Conservation (phyloP, 1,284 basidiomycete genomes). For the Ganoderma lingzhi region DNA sequence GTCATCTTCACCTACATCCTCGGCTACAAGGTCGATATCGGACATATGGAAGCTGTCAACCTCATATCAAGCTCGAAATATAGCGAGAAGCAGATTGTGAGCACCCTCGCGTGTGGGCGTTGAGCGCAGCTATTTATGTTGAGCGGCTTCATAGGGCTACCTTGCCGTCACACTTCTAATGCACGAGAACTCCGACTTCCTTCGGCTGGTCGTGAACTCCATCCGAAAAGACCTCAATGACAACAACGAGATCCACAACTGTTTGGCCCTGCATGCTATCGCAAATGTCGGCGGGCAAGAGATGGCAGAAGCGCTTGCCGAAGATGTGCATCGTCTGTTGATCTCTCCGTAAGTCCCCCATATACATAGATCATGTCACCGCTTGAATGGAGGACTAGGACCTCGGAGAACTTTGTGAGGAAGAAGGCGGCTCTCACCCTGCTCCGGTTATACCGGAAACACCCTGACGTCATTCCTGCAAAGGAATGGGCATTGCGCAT, state of each 20-base stretch:
- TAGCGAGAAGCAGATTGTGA: slow-evolving; percentile 98
- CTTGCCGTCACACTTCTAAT: slow-evolving; percentile 96
- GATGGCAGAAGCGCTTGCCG: slow-evolving; percentile 95
- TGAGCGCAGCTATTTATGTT: slow-evolving; percentile 16
- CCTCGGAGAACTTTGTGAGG: slow-evolving; percentile 95
- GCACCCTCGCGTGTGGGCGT: slow-evolving; percentile 39
- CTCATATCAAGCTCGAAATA: slow-evolving; percentile 96
- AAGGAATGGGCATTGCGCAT: slow-evolving; percentile 97
- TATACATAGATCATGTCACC: not conserved
- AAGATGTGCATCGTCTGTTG: slow-evolving; percentile 93
- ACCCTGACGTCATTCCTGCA: slow-evolving; percentile 92
- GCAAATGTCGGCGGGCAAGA: slow-evolving; percentile 98
- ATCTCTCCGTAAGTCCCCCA: slow-evolving; percentile 86
- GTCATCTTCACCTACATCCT: slow-evolving; percentile 99
- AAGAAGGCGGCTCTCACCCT: slow-evolving; percentile 98
- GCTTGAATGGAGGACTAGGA: slow-evolving; percentile 56
- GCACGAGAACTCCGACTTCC: slow-evolving; percentile 98
- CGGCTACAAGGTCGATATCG: slow-evolving; percentile 98
- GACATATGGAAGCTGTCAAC: slow-evolving; percentile 99
- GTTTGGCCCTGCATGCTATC: slow-evolving; percentile 96
- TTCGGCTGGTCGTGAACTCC: slow-evolving; percentile 96
- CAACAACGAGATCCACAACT: slow-evolving; percentile 95
- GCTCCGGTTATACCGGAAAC: slow-evolving; percentile 93
- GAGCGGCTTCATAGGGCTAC: slow-evolving; percentile 74
- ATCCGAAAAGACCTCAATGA: slow-evolving; percentile 98